Conservation (phyloP, 345 rosid species). For the Euphorbia lathyris region DNA sequence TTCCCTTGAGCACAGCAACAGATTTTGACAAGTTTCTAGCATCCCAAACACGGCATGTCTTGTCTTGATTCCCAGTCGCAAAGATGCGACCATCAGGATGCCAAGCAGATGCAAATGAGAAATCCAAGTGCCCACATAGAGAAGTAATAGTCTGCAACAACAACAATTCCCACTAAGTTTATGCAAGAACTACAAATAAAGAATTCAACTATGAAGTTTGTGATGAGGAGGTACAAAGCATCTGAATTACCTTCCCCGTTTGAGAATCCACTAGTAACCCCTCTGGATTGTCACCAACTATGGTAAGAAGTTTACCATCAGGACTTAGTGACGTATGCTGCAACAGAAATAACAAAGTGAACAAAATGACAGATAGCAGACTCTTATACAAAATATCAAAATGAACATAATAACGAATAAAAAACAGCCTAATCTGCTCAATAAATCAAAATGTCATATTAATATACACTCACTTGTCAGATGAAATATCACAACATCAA, state of each 20-base stretch:
- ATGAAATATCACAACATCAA: too few species aligned
- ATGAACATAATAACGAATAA: not conserved
- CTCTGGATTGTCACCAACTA: conserved; percentile 53
- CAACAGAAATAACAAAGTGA: not conserved
- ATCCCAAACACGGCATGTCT: conserved; percentile 64
- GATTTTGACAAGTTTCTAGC: conserved; percentile 48
- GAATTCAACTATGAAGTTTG: conserved; percentile 1
- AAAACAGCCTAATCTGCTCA: not conserved
- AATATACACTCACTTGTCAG: not conserved
- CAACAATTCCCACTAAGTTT: not conserved
- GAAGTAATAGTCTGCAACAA: conserved; percentile 38
- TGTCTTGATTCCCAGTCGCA: conserved; percentile 68
- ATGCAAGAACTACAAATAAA: not conserved
- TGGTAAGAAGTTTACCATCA: conserved; percentile 45
- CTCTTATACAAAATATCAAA: too few species aligned
- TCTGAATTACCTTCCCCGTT: conserved; percentile 42
- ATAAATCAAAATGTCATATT: conserved; percentile 1
- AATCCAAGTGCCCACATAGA: conserved; percentile 52
- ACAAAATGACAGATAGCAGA: not conserved
- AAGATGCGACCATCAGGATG: conserved; percentile 52
- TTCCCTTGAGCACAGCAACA: conserved; percentile 54
- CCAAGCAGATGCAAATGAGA: conserved; percentile 67
- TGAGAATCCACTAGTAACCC: conserved; percentile 47
- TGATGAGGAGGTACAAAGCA: not conserved
- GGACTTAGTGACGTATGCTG: conserved; percentile 56